A percentile compares a stretch with the other conserved stretches of the same genome.
phyloP scores from a whole-genome alignment of 768 basidiomycete species.

The Pleurotus djamor region DNA sequence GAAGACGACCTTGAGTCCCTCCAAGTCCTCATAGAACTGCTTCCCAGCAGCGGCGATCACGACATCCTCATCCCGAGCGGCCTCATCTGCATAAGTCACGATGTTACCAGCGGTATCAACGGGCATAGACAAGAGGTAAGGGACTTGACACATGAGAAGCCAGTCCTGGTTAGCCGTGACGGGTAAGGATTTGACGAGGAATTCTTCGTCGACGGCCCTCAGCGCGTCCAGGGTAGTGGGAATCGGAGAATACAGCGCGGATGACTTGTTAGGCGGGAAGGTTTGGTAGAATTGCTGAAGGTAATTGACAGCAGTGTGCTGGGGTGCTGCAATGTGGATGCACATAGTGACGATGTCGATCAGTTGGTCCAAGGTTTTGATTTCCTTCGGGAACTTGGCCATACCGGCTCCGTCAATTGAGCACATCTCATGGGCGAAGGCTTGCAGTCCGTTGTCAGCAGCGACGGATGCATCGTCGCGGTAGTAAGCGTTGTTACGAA shows the following conservation, averaged over 20 bases:
- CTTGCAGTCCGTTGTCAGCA: conserved; percentile 12
- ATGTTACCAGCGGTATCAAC: conserved; percentile 19
- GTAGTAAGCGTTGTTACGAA: conserved; percentile 11
- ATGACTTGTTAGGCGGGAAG: conserved; percentile 26
- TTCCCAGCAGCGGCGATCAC: conserved; percentile 17
- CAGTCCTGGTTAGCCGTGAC: conserved; percentile 17
- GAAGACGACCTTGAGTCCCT: conserved; percentile 12
- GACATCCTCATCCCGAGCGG: background rate
- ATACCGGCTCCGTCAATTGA: conserved; percentile 12
- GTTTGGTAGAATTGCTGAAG: conserved; percentile 30
- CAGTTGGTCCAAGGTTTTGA: conserved; percentile 21
- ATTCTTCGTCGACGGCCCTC: conserved; percentile 13
- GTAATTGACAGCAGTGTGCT: conserved; percentile 30
- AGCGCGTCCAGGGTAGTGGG: conserved; percentile 17
- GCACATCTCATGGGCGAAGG: background rate
- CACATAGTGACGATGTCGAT: conserved; percentile 27
- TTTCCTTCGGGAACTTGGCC: conserved; percentile 17
- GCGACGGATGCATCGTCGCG: conserved; percentile 17
- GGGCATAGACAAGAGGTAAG: conserved; percentile 22
- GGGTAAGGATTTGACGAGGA: conserved; percentile 20
- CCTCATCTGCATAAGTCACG: conserved; percentile 17
- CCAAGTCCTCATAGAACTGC: conserved; percentile 18
- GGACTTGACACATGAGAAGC: conserved; percentile 24
- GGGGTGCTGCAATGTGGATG: conserved; percentile 27
- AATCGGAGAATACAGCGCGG: conserved; percentile 19